phyloP scores from a whole-genome alignment of 352 stramenopile genomes.

The Globisporangium solare region DNA sequence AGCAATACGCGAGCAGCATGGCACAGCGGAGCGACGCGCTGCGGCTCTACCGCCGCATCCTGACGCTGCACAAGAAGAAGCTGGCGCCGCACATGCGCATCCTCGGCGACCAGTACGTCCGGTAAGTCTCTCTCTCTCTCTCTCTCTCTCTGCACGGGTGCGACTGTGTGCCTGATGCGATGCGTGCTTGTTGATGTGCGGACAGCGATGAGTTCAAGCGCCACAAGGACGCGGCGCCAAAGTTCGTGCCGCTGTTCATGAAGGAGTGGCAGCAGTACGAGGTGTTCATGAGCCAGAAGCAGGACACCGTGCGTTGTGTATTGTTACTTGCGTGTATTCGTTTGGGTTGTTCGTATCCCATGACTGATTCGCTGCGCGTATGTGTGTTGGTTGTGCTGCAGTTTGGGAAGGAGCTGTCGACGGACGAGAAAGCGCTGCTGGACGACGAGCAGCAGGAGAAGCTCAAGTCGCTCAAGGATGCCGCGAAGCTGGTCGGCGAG shows the following conservation, averaged over 20 bases:
- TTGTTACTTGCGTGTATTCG: background rate
- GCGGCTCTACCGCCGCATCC: constrained; percentile 71
- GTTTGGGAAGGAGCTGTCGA: constrained; percentile 70
- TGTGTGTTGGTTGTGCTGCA: constrained; percentile 8
- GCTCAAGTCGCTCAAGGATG: constrained; percentile 62
- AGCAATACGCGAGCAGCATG: constrained; percentile 11
- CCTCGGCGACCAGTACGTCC: constrained; percentile 79
- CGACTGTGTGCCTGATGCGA: background rate
- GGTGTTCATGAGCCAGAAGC: constrained; percentile 38
- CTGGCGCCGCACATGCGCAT: constrained; percentile 79
- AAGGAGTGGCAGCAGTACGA: constrained; percentile 78
- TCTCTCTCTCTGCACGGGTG: background rate
- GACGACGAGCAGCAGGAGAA: constrained; percentile 67
- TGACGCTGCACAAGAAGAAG: constrained; percentile 71
- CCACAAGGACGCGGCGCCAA: constrained; percentile 68
- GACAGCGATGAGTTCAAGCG: constrained; percentile 79
- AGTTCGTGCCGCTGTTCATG: constrained; percentile 78
- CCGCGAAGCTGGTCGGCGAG: constrained; percentile 63
- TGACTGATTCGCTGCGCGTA: background rate
- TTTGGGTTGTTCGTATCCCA: background rate
- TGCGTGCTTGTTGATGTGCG: background rate
- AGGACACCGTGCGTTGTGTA: constrained; percentile 32
- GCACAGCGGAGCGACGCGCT: constrained; percentile 38
- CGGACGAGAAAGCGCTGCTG: constrained; percentile 50
- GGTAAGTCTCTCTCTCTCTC: constrained; percentile 21